Evolutionary conservation across 345 rosid genomes (phyloP), one percentile per base, ranked within the genome.

Genomic region (Geranium brycei): DNA sequence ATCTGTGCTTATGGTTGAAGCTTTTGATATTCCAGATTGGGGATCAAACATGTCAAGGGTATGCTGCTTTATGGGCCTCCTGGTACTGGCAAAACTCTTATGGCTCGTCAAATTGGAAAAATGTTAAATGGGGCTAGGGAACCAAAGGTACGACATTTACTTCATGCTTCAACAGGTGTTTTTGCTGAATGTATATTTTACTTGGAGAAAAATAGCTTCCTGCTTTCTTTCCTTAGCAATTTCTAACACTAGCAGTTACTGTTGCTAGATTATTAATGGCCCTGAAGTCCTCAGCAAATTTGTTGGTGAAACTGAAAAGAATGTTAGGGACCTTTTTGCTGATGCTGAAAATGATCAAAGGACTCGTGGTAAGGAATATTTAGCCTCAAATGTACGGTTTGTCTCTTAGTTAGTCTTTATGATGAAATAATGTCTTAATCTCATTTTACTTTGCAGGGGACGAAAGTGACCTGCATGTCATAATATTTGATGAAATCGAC

Each of bases 91-190:
- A 95, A 95, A 76, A 95, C 99, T 67, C 88, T 91, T 51, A 95
- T 95, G 87, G 99, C 99, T 70, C 96, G 97, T 47, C 99, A 95
- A 78, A 95, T 95, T 75, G 99, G 99, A 70, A 95, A 91, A 77
- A 88, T 95, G 91, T 79, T 95, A 81, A 91, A 91, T 53, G 99
- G 99, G 69, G 53, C 53, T 47, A 95, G 74, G 78, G 97, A 95
- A 63, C 99, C 99, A 73, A 95, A 95, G 97, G 99, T 95, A 67
- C 65, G 75, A 0, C 4, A 16, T 13, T 30, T 62, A 1, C 55
- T 47, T 59, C n/a, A 32, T 53, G 47, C 17, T 64, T 19, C 23
- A 6, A 19, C 51, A 8, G 28, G 41, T 18, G 51, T 40, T 18
- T 57, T 19, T 57, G 13, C 53, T 7, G 53, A 47, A 6, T 10